Conservation (phyloP, 495 filamentous ascomycete genomes). For the Polyplosphaeria fusca region DNA sequence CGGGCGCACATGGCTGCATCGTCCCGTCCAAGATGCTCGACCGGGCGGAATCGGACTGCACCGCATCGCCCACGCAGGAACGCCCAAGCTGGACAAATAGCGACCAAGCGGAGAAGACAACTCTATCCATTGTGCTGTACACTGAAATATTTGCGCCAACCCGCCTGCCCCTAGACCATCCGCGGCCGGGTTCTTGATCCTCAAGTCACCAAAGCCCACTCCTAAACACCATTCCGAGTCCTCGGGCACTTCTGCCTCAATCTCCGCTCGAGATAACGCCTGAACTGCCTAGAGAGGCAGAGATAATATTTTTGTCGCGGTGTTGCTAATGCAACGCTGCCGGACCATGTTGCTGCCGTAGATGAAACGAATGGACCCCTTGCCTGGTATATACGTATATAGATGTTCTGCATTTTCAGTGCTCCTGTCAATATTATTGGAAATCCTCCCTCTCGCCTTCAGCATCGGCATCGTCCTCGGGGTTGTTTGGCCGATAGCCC, state of each 20-base stretch:
- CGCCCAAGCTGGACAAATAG: not conserved
- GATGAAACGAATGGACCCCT: too few relatives aligned
- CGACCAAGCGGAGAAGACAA: too few relatives aligned
- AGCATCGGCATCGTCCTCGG: constrained; percentile 55
- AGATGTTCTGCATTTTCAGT: too few relatives aligned
- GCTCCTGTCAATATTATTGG: not conserved
- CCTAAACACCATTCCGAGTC: constrained; percentile 11
- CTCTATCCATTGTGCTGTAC: too few relatives aligned
- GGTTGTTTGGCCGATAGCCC: constrained; percentile 37
- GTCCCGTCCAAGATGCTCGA: not conserved
- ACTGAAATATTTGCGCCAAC: too few relatives aligned
- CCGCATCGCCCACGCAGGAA: constrained; percentile 7
- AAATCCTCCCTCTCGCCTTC: constrained; percentile 54
- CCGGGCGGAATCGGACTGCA: constrained; percentile 18
- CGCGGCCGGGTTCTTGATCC: constrained; percentile 21
- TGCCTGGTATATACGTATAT: too few relatives aligned
- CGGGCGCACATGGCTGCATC: constrained; percentile 2
- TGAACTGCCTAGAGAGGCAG: too few relatives aligned
- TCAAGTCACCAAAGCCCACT: constrained; percentile 4
- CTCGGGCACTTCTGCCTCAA: not conserved
- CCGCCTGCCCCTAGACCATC: constrained; percentile 14
- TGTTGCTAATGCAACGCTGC: too few relatives aligned
- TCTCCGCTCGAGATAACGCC: constrained; percentile 1
- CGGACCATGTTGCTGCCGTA: too few relatives aligned
- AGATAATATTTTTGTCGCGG: too few relatives aligned